These are phyloP conservation scores for Nitzschia sp. DNA, from an alignment of 108 stramenopile genomes.

Conservation along the genomic window DNA sequence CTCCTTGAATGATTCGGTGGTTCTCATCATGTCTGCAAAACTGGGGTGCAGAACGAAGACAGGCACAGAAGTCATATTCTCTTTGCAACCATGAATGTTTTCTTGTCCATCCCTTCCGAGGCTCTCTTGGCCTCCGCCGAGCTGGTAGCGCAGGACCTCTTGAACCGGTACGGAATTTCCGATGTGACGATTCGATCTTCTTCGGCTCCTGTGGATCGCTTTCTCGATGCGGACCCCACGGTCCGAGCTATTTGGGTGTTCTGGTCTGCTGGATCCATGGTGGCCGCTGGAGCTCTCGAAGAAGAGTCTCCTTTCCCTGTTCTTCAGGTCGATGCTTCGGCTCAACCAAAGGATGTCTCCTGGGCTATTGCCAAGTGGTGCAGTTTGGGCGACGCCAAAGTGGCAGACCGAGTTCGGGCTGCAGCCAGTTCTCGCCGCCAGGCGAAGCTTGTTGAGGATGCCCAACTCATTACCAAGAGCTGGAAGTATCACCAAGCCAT, in stretches of 20 bases:
- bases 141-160: slow-evolving; percentile 26
- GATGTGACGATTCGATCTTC: slow-evolving; percentile 46
- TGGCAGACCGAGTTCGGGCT: slow-evolving; percentile 27
- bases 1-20: too few species aligned
- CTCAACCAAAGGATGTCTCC: slow-evolving; percentile 25
- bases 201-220: slow-evolving; percentile 34
- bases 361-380: slow-evolving; percentile 52
- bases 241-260: slow-evolving; percentile 25
- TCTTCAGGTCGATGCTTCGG: slow-evolving; percentile 21
- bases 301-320: slow-evolving; percentile 40
- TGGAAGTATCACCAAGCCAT: slow-evolving; percentile 41
- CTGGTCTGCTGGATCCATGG: slow-evolving; percentile 30
- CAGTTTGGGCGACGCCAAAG: slow-evolving; percentile 20
- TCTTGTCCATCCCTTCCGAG: slow-evolving; percentile 33
- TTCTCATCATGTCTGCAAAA: too few species aligned
- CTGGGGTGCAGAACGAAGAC: too few species aligned
- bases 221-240: slow-evolving; percentile 15
- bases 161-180: slow-evolving; percentile 24
- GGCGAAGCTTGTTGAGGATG: slow-evolving; percentile 41
- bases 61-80: too few species aligned
- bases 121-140: slow-evolving; percentile 29
- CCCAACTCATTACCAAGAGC: slow-evolving; percentile 46
- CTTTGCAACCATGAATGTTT: slow-evolving; percentile 17
- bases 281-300: slow-evolving; percentile 21
- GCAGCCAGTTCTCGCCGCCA: slow-evolving; percentile 30